Conservation (phyloP, 73 alveolate species). For the Halteria grandinella region DNA sequence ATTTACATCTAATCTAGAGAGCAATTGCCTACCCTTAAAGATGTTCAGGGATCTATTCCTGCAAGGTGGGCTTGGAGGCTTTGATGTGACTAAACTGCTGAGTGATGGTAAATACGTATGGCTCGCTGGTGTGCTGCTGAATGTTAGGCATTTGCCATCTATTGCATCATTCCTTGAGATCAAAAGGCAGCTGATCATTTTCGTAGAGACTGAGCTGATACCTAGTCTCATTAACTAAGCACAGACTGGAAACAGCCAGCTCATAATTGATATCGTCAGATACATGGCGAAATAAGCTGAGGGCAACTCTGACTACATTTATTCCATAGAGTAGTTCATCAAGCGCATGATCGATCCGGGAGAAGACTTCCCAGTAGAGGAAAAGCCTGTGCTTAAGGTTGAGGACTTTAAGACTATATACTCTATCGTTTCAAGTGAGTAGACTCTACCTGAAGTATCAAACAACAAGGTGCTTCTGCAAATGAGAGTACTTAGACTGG, state of each 20-base stretch:
- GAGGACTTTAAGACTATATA: constrained; percentile 28
- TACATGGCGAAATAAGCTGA: not conserved
- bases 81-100: constrained; percentile 40
- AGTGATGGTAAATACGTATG: constrained; percentile 51
- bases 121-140: constrained; percentile 53
- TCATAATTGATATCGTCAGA: not conserved
- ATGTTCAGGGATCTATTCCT: constrained; percentile 62
- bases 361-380: constrained; percentile 50
- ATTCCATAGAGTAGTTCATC: constrained; percentile 10
- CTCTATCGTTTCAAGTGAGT: not conserved
- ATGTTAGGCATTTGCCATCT: constrained; percentile 51
- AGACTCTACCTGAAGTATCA: not conserved
- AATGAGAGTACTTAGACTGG: not conserved
- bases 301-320: not conserved
- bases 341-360: constrained; percentile 47
- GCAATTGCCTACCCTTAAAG: constrained; percentile 55
- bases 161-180: constrained; percentile 51
- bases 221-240: constrained; percentile 40
- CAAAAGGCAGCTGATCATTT: constrained; percentile 48
- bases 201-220: constrained; percentile 65
- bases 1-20: constrained; percentile 30
- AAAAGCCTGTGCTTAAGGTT: constrained; percentile 29
- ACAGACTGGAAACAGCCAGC: not conserved
- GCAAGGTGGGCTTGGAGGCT: constrained; percentile 66
- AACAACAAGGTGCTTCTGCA: not conserved